Conservation (phyloP, 345 rosid species). For the Dipteronia dyeriana region DNA sequence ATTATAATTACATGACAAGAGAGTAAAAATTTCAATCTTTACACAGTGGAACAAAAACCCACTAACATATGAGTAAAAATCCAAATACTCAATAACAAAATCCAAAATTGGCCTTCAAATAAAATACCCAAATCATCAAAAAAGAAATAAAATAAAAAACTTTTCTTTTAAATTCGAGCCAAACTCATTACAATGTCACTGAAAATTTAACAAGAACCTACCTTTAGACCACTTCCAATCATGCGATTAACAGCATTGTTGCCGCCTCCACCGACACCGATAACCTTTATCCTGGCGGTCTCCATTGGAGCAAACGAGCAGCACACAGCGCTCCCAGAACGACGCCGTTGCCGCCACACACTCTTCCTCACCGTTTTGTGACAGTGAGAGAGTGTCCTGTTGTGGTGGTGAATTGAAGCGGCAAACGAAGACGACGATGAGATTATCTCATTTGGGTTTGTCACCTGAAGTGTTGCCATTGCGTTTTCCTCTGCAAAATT, state of each 20-base stretch:
- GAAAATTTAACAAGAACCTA: slow-evolving; percentile 18
- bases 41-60: background rate
- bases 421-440: slow-evolving; percentile 41
- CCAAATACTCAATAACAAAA: background rate
- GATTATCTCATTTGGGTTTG: slow-evolving; percentile 49
- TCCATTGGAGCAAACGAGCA: slow-evolving; percentile 78
- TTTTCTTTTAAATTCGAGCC: background rate
- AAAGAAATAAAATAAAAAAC: background rate
- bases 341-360: slow-evolving; percentile 34
- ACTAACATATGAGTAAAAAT: no score
- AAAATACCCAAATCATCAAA: background rate
- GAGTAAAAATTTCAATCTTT: slow-evolving; percentile 2
- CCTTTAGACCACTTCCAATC: slow-evolving; percentile 96
- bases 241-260: slow-evolving; percentile 98
- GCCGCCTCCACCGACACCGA: slow-evolving; percentile 98
- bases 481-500: slow-evolving; percentile 6
- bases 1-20: background rate
- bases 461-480: slow-evolving; percentile 60
- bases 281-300: slow-evolving; percentile 88
- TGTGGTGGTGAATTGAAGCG: slow-evolving; percentile 4
- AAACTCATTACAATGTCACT: background rate
- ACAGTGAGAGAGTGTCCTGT: slow-evolving; percentile 29
- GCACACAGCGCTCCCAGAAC: slow-evolving; percentile 33
- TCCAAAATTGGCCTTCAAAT: background rate
- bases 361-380: slow-evolving; percentile 21